Conservation (phyloP, 2,329 filamentous ascomycete genomes). For the Penicillium polonicum region DNA sequence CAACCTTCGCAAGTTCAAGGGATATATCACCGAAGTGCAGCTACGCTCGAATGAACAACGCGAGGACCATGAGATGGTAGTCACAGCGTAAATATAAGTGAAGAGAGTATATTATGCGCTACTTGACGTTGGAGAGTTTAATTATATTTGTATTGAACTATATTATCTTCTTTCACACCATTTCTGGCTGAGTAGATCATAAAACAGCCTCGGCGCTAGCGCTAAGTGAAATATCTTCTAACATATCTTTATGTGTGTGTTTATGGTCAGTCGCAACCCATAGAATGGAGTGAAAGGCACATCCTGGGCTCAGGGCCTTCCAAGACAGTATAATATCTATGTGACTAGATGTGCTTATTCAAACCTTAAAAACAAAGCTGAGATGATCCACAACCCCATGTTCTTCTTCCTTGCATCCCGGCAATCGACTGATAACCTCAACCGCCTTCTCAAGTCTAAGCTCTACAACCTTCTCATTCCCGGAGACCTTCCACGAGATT, state of each 20-base stretch:
- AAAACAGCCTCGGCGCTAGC: no score
- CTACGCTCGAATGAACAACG: conserved; percentile 25
- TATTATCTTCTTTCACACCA: neutral
- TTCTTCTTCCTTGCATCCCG: conserved; percentile 8
- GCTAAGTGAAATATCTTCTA: no score
- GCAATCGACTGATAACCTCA: conserved; percentile 20
- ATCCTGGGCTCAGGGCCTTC: no score
- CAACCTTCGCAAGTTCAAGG: conserved; percentile 38
- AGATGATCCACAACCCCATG: conserved; percentile 20
- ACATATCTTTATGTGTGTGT: no score
- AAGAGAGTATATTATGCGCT: neutral
- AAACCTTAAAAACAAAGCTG: neutral
- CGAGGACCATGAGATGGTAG: conserved; percentile 12
- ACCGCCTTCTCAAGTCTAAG: conserved; percentile 19
- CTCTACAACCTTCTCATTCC: conserved; percentile 13
- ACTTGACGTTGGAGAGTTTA: no score
- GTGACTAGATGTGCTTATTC: no score
- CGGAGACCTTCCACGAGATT: conserved; percentile 17
- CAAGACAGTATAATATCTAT: no score
- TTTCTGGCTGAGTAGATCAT: no score
- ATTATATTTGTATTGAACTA: neutral
- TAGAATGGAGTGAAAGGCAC: no score
- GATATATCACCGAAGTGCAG: conserved; percentile 39
- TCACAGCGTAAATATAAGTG: neutral
- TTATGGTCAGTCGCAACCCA: no score